Conservation (phyloP, 148 eudicot genomes). For the Cornus florida region DNA sequence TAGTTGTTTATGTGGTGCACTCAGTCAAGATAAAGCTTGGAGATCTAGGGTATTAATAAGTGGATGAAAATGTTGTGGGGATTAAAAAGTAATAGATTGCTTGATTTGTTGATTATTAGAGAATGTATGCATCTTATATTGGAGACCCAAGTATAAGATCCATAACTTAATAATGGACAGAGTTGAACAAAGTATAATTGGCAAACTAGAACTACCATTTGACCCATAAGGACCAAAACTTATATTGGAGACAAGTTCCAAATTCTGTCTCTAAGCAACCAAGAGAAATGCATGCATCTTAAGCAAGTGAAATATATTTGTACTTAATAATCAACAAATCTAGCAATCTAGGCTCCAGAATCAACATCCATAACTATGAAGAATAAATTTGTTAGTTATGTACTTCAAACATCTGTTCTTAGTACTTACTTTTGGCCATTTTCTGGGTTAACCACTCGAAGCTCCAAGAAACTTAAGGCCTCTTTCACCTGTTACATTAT, state of each 20-base stretch:
- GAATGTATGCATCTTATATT: too few relatives aligned
- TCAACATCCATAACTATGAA: background rate
- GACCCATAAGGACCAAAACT: background rate
- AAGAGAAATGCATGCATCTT: background rate
- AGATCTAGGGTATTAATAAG: too few relatives aligned
- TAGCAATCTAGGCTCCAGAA: background rate
- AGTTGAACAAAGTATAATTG: background rate
- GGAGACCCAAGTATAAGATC: too few relatives aligned
- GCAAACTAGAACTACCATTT: background rate
- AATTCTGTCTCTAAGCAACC: background rate
- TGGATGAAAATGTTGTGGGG: too few relatives aligned
- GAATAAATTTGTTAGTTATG: background rate
- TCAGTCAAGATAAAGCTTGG: too few relatives aligned
- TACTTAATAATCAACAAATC: slow-evolving; percentile 2
- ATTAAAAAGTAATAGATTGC: too few relatives aligned
- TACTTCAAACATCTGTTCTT: background rate
- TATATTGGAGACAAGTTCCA: background rate
- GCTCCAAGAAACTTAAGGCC: slow-evolving; percentile 54
- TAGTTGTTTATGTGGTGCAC: too few relatives aligned
- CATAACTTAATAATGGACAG: background rate
- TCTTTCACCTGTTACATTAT: slow-evolving; percentile 63
- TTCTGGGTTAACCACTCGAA: slow-evolving; percentile 35
- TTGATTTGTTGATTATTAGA: too few relatives aligned
- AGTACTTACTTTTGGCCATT: slow-evolving; percentile 60
- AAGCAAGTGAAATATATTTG: background rate